Base-by-base conservation (phyloP, 2,329 filamentous ascomycete species). In the Elsinoe australis region DNA sequence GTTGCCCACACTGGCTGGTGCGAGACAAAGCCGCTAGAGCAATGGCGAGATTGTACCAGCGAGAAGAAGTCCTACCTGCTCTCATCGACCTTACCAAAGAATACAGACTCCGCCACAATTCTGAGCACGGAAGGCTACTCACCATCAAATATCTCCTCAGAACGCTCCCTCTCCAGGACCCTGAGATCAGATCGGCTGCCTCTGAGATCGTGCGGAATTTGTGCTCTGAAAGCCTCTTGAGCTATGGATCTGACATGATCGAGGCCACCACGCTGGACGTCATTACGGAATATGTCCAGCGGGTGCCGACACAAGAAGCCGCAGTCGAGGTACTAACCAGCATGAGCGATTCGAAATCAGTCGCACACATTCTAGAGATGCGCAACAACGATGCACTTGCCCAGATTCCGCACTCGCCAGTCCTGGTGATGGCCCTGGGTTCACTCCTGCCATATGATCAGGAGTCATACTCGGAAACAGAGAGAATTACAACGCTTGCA, bases 1-100 rank as follows among this genome's bases (percentile, higher is more conserved):
- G 71, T 8, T 87, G 82, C 53, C 75, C 75, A 0, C 76, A 87
- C 14, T 92, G 87, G 87, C 84, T 88, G 59, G 78, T 92, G 5
- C 74, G 87, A 42, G 85, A 90, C 57, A 87, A 89, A 61, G 84
- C 86, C 1, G 85, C 86, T 0, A 74, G 83, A 12, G 86, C 85
- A 0, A 69, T 86, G 9, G 66, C 67, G 2, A 60, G 63, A 4
- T 53, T 72, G 7, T 51, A 61, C 19, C 17, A 47, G 1, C 14
- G 33, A 7, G 47, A 51, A 10, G 36, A 56, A 5, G 47, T 51
- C n/a, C 6, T 17, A 1, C 17, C 14, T 12, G 39, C 17, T 8
- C 19, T 44, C 9, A 12, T 9, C 14, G 14, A 8, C 4, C 7
- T 44, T 10, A 12, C 15, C 3, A 15, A 12, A 6, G 8, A 10